A percentile compares a stretch with the other conserved stretches of the same genome.
These are phyloP conservation scores for Chytriomyces confervae DNA, from an alignment of 192 early-diverging fungal species.

Conservation along the genomic window DNA sequence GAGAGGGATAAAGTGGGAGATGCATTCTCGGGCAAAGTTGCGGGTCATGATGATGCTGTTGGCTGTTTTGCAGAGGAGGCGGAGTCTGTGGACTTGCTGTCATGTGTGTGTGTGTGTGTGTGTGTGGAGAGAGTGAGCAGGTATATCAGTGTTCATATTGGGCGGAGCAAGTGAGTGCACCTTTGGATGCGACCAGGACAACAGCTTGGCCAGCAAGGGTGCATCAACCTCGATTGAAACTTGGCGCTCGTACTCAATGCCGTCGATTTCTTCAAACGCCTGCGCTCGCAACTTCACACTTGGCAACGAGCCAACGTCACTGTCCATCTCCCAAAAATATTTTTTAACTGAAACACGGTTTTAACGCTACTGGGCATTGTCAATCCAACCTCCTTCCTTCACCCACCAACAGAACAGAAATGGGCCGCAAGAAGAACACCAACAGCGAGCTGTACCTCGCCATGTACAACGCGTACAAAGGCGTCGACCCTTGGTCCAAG, in stretches of 20 bases:
- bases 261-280: background rate
- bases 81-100: too few species aligned
- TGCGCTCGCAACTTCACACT: background rate
- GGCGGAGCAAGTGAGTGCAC: too few species aligned
- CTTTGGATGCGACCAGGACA: background rate
- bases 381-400: background rate
- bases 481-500: slow-evolving; percentile 27
- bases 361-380: background rate
- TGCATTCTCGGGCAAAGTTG: too few species aligned
- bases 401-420: background rate
- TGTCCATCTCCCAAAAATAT: background rate
- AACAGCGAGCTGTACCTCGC: slow-evolving; percentile 33
- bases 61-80: too few species aligned
- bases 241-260: background rate
- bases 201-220: background rate
- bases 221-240: background rate
- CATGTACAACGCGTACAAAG: slow-evolving; percentile 31
- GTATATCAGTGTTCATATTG: too few species aligned
- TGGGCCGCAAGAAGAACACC: slow-evolving; percentile 22
- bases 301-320: background rate
- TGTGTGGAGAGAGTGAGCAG: too few species aligned
- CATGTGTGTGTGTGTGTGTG: too few species aligned
- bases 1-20: too few species aligned
- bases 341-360: background rate
- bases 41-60: too few species aligned